These are phyloP conservation scores for Cladophialophora chaetospira DNA, from an alignment of 2,329 filamentous ascomycete species.

Conservation along the genomic window DNA sequence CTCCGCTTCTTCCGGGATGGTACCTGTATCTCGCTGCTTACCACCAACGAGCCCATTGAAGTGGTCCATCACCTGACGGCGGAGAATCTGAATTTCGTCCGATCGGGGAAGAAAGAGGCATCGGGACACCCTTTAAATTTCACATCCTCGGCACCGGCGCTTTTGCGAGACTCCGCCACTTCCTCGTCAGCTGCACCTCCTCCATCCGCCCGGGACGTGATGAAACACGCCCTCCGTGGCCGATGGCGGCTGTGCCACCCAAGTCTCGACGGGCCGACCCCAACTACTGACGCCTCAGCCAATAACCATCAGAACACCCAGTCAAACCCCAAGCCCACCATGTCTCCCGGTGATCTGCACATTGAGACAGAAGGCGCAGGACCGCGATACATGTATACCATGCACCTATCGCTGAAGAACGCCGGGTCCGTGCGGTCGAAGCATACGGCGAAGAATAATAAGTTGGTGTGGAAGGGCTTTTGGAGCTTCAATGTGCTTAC, in stretches of 20 bases:
- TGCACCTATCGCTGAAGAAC: slow-evolving; percentile 71
- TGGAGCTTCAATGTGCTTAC: slow-evolving; percentile 89
- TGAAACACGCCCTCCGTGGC: slow-evolving; percentile 68
- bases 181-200: slow-evolving; percentile 41
- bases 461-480: slow-evolving; percentile 83
- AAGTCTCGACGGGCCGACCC: slow-evolving; percentile 17
- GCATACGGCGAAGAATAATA: slow-evolving; percentile 73
- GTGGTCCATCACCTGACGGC: slow-evolving; percentile 82
- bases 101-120: slow-evolving; percentile 27
- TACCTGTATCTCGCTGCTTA: slow-evolving; percentile 75
- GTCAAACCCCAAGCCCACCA: slow-evolving; percentile 29
- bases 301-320: slow-evolving; percentile 30
- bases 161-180: slow-evolving; percentile 36
- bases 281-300: background rate
- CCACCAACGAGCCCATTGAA: slow-evolving; percentile 78
- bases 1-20: slow-evolving; percentile 93
- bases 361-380: slow-evolving; percentile 85
- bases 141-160: slow-evolving; percentile 20
- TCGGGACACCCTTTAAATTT: slow-evolving; percentile 23
- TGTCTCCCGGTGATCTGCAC: slow-evolving; percentile 61
- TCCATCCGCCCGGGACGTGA: slow-evolving; percentile 53
- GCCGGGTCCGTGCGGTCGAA: slow-evolving; percentile 57
- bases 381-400: slow-evolving; percentile 77
- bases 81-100: slow-evolving; percentile 59
- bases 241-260: slow-evolving; percentile 67